Percentiles rank a stretch among this genome's conserved stretches.
These are phyloP conservation scores for Meyerozyma athensensis DNA, from an alignment of 1,139 yeast genomes.

Conservation along the genomic window DNA sequence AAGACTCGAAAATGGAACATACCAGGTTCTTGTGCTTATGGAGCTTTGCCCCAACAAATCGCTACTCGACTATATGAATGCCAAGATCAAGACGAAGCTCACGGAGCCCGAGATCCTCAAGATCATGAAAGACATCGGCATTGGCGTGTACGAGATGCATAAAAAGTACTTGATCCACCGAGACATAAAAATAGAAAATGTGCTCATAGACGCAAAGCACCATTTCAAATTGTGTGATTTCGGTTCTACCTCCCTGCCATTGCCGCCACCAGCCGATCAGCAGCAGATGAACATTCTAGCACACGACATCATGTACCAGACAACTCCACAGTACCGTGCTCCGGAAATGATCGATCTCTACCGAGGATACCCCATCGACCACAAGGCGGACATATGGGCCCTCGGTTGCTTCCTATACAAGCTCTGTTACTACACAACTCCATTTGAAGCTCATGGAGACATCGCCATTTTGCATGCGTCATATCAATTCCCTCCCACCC, in stretches of 20 bases:
- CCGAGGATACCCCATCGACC: constrained; percentile 64
- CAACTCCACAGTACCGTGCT: constrained; percentile 78
- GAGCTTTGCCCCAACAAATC: constrained; percentile 73
- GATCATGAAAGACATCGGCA: constrained; percentile 62
- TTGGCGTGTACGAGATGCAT: constrained; percentile 75
- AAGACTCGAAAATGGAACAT: constrained; percentile 48
- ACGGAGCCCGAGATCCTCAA: constrained; percentile 57
- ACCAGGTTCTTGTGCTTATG: constrained; percentile 75
- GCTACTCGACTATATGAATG: constrained; percentile 69
- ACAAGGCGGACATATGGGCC: constrained; percentile 82
- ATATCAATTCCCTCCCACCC: constrained; percentile 54
- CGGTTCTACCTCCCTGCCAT: constrained; percentile 63
- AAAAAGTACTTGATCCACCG: constrained; percentile 58
- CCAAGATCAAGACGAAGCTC: constrained; percentile 59
- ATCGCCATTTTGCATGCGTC: constrained; percentile 66
- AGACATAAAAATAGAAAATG: constrained; percentile 78
- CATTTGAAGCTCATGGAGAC: constrained; percentile 73
- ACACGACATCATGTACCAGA: constrained; percentile 66
- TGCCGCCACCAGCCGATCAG: constrained; percentile 60
- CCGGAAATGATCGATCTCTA: constrained; percentile 81
- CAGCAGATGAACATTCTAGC: constrained; percentile 58
- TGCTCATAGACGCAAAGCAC: constrained; percentile 52
- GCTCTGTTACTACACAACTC: constrained; percentile 75
- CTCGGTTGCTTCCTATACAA: constrained; percentile 74
- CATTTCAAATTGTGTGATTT: constrained; percentile 71